Percentiles rank a stretch among this genome's conserved stretches.
phyloP scores from a whole-genome alignment of 208 protist species.

The Acanthamoeba sp. region DNA sequence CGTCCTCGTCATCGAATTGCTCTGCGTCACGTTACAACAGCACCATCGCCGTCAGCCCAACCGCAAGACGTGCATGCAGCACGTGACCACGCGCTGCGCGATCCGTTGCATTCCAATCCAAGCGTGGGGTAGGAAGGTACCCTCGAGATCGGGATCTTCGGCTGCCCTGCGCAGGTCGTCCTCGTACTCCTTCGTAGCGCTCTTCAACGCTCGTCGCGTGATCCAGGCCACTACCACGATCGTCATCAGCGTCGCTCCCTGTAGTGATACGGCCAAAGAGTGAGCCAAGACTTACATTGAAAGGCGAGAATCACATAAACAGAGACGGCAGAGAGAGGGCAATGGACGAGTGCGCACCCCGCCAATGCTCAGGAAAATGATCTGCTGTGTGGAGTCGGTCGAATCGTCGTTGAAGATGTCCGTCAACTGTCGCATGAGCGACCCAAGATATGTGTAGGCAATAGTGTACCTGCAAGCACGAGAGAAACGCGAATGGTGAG shows the following conservation, averaged over 20 bases:
- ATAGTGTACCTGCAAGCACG: not conserved
- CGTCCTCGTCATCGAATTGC: not conserved
- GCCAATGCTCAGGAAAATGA: conserved; percentile 54
- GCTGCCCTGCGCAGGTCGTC: not conserved
- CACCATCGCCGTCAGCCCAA: too few species aligned
- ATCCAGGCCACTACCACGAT: conserved; percentile 35
- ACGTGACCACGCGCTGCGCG: too few species aligned
- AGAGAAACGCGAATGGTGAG: too few species aligned
- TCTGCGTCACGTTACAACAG: not conserved
- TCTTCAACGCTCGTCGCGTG: conserved; percentile 41
- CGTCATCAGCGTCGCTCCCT: conserved; percentile 38
- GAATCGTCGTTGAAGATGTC: conserved; percentile 61
- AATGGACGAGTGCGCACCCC: not conserved
- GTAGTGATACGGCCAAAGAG: not conserved
- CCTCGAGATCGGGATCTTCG: not conserved
- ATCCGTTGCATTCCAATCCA: too few species aligned
- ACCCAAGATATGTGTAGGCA: conserved; percentile 51
- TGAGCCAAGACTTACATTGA: too few species aligned
- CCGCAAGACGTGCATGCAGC: too few species aligned
- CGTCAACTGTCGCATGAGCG: conserved; percentile 49
- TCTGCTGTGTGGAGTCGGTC: conserved; percentile 57
- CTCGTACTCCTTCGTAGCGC: conserved; percentile 30
- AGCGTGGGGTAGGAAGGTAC: not conserved
- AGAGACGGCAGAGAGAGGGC: not conserved
- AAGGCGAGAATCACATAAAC: not conserved